Evolutionary conservation across 2,329 filamentous ascomycete genomes (phyloP).

Genomic region (Aureobasidium pullulans): DNA sequence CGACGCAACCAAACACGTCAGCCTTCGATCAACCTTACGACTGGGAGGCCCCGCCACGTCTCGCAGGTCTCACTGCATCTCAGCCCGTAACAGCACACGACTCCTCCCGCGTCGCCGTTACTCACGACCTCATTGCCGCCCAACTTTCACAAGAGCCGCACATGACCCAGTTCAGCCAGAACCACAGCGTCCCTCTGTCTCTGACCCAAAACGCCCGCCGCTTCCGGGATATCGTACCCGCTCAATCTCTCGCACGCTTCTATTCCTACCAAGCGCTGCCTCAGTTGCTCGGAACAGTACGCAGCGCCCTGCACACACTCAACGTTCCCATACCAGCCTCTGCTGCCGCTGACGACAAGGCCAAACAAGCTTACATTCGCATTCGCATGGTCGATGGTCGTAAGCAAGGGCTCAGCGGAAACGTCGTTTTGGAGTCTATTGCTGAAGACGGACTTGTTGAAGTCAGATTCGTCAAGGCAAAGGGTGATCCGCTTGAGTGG

Average conservation of each 20-base stretch:
- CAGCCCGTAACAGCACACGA: constrained; percentile 38
- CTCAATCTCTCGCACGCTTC: constrained; percentile 83
- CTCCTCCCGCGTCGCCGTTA: constrained; percentile 27
- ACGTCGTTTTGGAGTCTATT: constrained; percentile 64
- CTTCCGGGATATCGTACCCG: constrained; percentile 86
- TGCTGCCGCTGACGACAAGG: constrained; percentile 40
- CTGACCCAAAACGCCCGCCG: constrained; percentile 82
- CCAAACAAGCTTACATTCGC: constrained; percentile 52
- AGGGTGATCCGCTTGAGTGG: constrained; percentile 96
- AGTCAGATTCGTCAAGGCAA: constrained; percentile 86
- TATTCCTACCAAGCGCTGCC: constrained; percentile 72
- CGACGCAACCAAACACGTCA: constrained; percentile 79
- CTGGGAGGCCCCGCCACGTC: constrained; percentile 70
- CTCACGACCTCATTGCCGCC: constrained; percentile 43
- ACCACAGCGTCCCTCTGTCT: constrained; percentile 69
- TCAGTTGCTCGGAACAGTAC: constrained; percentile 71
- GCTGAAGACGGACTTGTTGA: constrained; percentile 57
- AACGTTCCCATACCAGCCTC: constrained; percentile 62
- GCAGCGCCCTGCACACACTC: constrained; percentile 74
- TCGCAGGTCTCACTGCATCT: constrained; percentile 40
- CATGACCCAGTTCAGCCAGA: constrained; percentile 73
- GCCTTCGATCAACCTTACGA: constrained; percentile 68
- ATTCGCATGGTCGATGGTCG: constrained; percentile 68
- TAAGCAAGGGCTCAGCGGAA: constrained; percentile 65
- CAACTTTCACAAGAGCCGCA: constrained; percentile 78